Evolutionary conservation across 257 asterid species (phyloP).

Genomic region (Scutellaria galericulata): DNA sequence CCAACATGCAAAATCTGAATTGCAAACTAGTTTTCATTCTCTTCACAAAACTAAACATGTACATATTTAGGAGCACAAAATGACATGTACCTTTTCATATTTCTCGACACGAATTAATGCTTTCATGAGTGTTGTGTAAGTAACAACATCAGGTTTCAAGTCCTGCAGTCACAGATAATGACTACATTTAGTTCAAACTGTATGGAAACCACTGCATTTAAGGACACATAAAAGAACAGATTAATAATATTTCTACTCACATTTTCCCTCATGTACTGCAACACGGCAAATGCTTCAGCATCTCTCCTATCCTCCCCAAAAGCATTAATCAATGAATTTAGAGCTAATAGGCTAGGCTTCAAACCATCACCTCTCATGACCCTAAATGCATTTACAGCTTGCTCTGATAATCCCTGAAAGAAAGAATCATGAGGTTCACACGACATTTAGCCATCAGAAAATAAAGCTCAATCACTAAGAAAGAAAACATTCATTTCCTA

Average conservation of each 20-base stretch:
- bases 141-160: conserved; percentile 87
- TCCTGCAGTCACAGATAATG: conserved; percentile 57
- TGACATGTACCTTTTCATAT: conserved; percentile 64
- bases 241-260: conserved; percentile 47
- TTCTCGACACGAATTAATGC: conserved; percentile 88
- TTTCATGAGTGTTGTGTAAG: conserved; percentile 97
- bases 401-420: conserved; percentile 87
- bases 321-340: conserved; percentile 86
- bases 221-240: conserved; percentile 1
- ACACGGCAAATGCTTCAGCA: conserved; percentile 84
- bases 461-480: conserved; percentile 4
- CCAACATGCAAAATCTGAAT: not conserved
- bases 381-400: conserved; percentile 87
- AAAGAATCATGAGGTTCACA: conserved; percentile 23
- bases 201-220: conserved; percentile 9
- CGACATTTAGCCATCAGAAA: conserved; percentile 6
- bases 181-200: conserved; percentile 22
- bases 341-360: conserved; percentile 84
- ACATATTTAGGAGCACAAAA: not conserved
- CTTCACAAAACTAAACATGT: conserved; percentile 20
- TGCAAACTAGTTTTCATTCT: not conserved
- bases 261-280: conserved; percentile 93
- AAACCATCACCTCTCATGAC: conserved; percentile 92
- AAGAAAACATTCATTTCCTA: not conserved
- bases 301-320: conserved; percentile 96